Base-by-base conservation (phyloP, 768 basidiomycete species). In the Boletus reticuloceps region DNA sequence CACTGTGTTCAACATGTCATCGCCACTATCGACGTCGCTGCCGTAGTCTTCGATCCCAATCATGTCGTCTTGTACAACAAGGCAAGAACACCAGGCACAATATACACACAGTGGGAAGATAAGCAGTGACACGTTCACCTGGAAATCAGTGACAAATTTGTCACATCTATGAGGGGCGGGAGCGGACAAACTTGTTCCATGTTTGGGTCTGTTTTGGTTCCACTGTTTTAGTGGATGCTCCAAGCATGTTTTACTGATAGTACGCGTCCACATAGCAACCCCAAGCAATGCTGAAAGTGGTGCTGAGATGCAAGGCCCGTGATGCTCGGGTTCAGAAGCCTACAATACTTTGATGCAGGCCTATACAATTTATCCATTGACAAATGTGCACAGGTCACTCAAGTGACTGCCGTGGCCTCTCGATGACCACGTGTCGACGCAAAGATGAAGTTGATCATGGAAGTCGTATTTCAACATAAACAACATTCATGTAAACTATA, bases 1-100 rank as follows among this genome's bases (percentile, higher is more conserved):
- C 9, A 55, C 55, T 27, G 51, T 19, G 6, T 55, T 39, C 8
- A 53, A 64, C 34, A 52, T 55, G 53, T 81, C 81, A 54, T 75
- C 72, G 54, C 82, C 85, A 64, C 75, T 80, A 59, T 88, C 83
- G 63, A 71, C 79, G 72, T 79, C 87, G 71, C 89, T 91, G 58
- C 87, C 88, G 63, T 91, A 91, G 75, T 78, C 82, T 63, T 87
- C 88, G 55, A 91, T 77, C 32, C 86, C 87, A 58, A 91, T 81
- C 87, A 90, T 91, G 61, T 57, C 64, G 53, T 58, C 22, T 22
- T 3, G 22, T 3, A 3, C 22, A 22, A 22, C 3, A 3, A 22
- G 22, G 11, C n/a, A n/a, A n/a, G n/a, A n/a, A n/a, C n/a, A n/a
- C n/a, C n/a, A n/a, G n/a, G n/a, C n/a, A n/a, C n/a, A n/a, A n/a